Evolutionary conservation across 345 rosid genomes (phyloP), one percentile per base, ranked within the genome.

Genomic region (Laguncularia racemosa): DNA sequence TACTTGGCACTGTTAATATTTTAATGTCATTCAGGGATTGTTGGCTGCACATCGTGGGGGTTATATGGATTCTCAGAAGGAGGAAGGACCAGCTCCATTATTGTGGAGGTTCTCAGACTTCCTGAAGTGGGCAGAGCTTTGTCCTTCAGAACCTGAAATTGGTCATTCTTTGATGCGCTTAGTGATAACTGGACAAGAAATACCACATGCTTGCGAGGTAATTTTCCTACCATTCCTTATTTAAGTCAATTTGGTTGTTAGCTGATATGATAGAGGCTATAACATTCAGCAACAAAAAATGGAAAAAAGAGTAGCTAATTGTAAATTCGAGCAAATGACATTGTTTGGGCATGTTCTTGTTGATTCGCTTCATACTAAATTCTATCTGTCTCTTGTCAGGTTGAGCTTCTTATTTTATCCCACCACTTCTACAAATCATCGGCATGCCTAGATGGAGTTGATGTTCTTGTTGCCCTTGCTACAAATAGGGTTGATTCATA

Each of bases 21-120:
- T 57, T 60, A 50, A 53, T 70, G 65, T 70, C 48, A 60, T 69
- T 20, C 70, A 93, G 97, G 96, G 97, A 65, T 75, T 93, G 67
- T 68, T 93, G 69, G 99, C 99, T 66, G 97, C 99, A 47, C 99
- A 93, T 74, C 96, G 97, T 59, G 99, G 97, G 66, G 99, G 96
- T 33, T 93, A 93, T 67, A 85, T 93, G 71, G 96, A 93, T 71
- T 82, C 89, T 68, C 99, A 89, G 66, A 84, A 83, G 71, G 97
- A 93, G 66, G 97, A 93, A 78, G 99, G 99, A 38, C 97, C 97
- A 11, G 88, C 99, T 76, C 99, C 99, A 63, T 70, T 89, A 26
- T 56, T 93, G 71, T 89, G 99, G 97, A 85, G 99, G 79, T 85
- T 85, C 77, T 85, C 96, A 20, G 99, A 93, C 76, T 89, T 93